These are phyloP conservation scores for Paramecium pentaurelia DNA, from an alignment of 73 alveolate genomes.

Conservation along the genomic window DNA sequence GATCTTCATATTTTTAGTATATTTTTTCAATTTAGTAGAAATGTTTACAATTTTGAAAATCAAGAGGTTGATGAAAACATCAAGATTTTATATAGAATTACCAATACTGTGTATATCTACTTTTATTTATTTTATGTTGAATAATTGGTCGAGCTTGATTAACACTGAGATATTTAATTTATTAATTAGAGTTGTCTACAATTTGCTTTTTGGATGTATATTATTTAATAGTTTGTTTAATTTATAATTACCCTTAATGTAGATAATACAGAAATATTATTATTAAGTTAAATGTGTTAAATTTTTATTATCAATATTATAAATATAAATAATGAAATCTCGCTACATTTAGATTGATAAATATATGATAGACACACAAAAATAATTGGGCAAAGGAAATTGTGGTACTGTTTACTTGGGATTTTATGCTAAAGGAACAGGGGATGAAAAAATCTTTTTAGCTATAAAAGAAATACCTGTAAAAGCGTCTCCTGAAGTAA, in stretches of 20 bases:
- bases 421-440: constrained; percentile 43
- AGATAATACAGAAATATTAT: background rate
- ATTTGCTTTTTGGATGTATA: no score
- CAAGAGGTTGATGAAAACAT: no score
- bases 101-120: no score
- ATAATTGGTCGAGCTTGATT: no score
- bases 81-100: no score
- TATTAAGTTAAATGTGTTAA: background rate
- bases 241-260: background rate
- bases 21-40: no score
- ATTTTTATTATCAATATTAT: background rate
- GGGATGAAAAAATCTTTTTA: constrained; percentile 6
- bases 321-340: background rate
- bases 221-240: background rate
- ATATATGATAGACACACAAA: constrained; percentile 44
- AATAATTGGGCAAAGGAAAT: constrained; percentile 35
- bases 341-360: constrained; percentile 30
- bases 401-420: constrained; percentile 61
- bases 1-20: no score
- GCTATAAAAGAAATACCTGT: constrained; percentile 57
- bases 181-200: no score
- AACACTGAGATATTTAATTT: no score
- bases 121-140: no score
- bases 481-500: constrained; percentile 75
- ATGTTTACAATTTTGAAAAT: no score